phyloP scores from a whole-genome alignment of 164 flowering plant genomes.

The Magnolia sinica region DNA sequence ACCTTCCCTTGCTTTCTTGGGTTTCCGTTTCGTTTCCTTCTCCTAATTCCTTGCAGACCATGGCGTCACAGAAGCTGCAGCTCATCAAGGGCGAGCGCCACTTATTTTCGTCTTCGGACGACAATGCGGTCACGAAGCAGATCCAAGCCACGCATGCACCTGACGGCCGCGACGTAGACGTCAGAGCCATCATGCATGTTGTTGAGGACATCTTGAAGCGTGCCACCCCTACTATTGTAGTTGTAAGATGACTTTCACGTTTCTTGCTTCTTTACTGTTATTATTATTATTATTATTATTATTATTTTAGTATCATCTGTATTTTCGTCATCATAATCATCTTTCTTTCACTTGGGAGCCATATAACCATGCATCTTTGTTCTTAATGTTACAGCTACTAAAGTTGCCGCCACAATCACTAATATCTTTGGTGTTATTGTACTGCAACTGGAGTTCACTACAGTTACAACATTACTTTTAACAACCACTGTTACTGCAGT shows the following conservation, averaged over 20 bases:
- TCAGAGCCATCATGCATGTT: conserved; percentile 49
- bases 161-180: conserved; percentile 51
- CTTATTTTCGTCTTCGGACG: conserved; percentile 59
- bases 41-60: not conserved
- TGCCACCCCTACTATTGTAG: conserved; percentile 16
- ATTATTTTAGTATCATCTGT: not conserved
- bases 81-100: conserved; percentile 20
- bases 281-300: not conserved
- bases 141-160: conserved; percentile 57
- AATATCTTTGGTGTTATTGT: too few species aligned
- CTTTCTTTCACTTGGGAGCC: not conserved
- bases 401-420: too few species aligned
- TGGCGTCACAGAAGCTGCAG: not conserved
- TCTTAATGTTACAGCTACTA: not conserved
- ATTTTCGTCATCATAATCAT: not conserved
- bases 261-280: not conserved
- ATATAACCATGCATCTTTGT: not conserved
- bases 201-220: conserved; percentile 57
- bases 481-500: too few species aligned
- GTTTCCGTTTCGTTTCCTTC: not conserved
- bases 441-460: too few species aligned
- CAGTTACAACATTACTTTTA: too few species aligned
- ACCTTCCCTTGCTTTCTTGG: not conserved
- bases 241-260: not conserved
- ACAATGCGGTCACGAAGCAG: conserved; percentile 52